A percentile compares a stretch with the other conserved stretches of the same genome.
Evolutionary conservation across 768 basidiomycete species (phyloP).

Genomic region (Mrakia blollopis): DNA sequence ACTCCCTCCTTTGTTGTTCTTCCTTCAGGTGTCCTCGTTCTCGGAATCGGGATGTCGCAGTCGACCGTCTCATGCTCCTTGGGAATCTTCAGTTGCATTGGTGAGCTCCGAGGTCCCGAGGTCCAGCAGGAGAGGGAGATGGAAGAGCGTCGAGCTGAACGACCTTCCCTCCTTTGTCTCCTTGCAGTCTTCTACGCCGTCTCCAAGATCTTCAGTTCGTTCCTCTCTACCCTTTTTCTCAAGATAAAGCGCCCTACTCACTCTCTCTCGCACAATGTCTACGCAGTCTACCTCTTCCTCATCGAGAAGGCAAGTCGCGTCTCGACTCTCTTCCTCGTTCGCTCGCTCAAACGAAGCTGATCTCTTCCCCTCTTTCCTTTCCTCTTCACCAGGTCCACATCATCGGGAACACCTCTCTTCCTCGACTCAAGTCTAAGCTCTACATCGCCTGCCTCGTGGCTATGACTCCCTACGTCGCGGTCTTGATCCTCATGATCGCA

Average conservation of each 20-base stretch:
- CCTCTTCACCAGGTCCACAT: slow-evolving; percentile 23
- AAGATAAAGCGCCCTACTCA: too few species aligned
- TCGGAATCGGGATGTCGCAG: slow-evolving; percentile 24
- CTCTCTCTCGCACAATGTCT: too few species aligned
- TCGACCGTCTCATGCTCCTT: slow-evolving; percentile 15
- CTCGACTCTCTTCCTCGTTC: background rate
- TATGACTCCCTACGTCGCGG: slow-evolving; percentile 23
- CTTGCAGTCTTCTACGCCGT: slow-evolving; percentile 26
- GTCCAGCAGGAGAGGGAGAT: too few species aligned
- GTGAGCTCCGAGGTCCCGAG: background rate
- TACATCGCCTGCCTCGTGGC: slow-evolving; percentile 26
- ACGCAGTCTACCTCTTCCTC: slow-evolving; percentile 28
- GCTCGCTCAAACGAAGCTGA: background rate
- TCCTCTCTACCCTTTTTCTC: too few species aligned
- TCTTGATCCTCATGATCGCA: slow-evolving; percentile 27
- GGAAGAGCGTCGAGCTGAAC: background rate
- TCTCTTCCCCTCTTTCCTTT: background rate
- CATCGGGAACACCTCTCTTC: slow-evolving; percentile 23
- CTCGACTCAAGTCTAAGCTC: slow-evolving; percentile 21
- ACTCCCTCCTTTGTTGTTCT: background rate
- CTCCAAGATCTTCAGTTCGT: slow-evolving; percentile 25
- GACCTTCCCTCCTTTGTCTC: background rate
- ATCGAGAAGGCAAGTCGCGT: slow-evolving; percentile 23
- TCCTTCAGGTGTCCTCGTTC: slow-evolving; percentile 21
- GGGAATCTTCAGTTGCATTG: slow-evolving; percentile 30